Conservation (phyloP, 805 yeast genomes). For the Wickerhamomyces canadensis region DNA sequence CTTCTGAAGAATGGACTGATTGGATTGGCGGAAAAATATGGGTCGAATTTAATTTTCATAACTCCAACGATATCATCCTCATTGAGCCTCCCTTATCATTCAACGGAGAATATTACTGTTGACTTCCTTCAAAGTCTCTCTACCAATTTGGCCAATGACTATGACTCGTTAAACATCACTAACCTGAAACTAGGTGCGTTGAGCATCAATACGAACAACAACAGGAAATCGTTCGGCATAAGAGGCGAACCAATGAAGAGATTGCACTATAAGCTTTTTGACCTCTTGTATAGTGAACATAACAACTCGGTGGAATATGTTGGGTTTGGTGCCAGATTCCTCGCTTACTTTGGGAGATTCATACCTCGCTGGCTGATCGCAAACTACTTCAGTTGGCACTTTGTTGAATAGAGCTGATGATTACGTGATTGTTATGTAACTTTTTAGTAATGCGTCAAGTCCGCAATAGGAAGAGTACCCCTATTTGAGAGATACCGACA, state of each 20-base stretch:
- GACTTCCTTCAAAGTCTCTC: conserved; percentile 36
- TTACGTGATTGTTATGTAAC: neutral
- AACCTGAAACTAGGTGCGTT: conserved; percentile 44
- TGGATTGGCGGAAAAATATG: conserved; percentile 44
- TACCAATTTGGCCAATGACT: conserved; percentile 30
- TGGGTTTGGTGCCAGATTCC: conserved; percentile 21
- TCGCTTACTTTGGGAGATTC: conserved; percentile 13
- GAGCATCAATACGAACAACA: conserved; percentile 29
- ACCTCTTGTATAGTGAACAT: conserved; percentile 16
- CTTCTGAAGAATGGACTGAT: conserved; percentile 52
- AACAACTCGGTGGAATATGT: conserved; percentile 14
- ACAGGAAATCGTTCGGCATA: conserved; percentile 15
- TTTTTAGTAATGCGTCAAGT: too few species aligned
- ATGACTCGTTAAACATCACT: conserved; percentile 37
- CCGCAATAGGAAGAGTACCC: too few species aligned
- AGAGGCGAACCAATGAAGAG: conserved; percentile 16
- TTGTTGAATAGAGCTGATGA: conserved; percentile 2
- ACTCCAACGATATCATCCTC: conserved; percentile 53
- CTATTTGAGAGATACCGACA: too few species aligned
- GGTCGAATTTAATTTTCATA: conserved; percentile 44
- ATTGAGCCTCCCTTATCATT: conserved; percentile 55
- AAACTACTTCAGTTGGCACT: conserved; percentile 12
- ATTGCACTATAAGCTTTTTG: conserved; percentile 20
- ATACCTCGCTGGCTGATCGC: conserved; percentile 19
- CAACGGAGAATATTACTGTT: conserved; percentile 53